Evolutionary conservation across 148 eudicot species (phyloP).

Genomic region (Oxyria digyna): DNA sequence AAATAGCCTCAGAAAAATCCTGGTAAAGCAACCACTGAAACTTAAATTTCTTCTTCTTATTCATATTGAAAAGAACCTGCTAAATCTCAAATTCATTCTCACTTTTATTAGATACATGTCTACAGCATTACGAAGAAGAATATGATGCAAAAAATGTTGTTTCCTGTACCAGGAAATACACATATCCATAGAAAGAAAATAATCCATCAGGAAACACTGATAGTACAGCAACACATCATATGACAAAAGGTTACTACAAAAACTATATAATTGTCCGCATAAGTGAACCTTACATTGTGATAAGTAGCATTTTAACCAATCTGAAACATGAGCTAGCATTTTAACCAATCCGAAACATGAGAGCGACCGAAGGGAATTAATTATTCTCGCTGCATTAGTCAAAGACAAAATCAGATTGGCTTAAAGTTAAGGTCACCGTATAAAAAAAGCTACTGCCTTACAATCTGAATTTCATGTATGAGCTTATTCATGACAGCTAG

Average conservation of each 20-base stretch:
- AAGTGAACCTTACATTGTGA: conserved; percentile 50
- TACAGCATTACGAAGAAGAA: too few species aligned
- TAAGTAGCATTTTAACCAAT: conserved; percentile 80
- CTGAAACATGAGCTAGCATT: too few species aligned
- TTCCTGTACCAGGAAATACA: too few species aligned
- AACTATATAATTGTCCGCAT: neutral
- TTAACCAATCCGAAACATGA: conserved; percentile 93
- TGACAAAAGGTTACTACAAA: neutral
- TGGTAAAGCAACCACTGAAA: too few species aligned
- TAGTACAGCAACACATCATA: neutral
- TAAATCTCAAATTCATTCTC: conserved; percentile 88
- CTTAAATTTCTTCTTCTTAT: too few species aligned
- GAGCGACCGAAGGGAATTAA: conserved; percentile 78
- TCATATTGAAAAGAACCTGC: conserved; percentile 94
- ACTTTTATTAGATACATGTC: too few species aligned
- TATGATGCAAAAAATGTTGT: too few species aligned
- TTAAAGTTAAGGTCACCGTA: neutral
- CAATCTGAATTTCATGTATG: neutral
- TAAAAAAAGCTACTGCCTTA: neutral
- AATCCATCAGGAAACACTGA: neutral
- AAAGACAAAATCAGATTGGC: neutral
- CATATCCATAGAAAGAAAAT: too few species aligned
- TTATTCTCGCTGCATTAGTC: conserved; percentile 39
- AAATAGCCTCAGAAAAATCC: too few species aligned
- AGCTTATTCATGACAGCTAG: neutral